Evolutionary conservation across 768 basidiomycete species (phyloP).

Genomic region (Vararia minispora): DNA sequence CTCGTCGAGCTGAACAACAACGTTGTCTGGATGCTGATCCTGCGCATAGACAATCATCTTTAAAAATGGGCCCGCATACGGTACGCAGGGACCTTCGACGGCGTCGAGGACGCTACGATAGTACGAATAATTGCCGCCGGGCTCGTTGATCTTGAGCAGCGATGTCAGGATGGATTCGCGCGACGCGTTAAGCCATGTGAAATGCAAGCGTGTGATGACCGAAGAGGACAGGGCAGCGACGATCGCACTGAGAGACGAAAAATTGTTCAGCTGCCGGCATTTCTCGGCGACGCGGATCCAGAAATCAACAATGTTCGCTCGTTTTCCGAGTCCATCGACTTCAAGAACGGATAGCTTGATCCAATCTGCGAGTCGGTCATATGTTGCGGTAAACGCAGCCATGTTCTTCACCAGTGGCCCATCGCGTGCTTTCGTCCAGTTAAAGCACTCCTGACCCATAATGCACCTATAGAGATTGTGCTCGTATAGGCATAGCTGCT

Average conservation of each 20-base stretch:
- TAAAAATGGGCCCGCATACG: conserved; percentile 54
- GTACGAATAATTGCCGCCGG: conserved; percentile 42
- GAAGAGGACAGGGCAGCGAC: conserved; percentile 50
- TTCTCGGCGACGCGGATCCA: conserved; percentile 79
- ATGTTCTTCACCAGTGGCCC: conserved; percentile 33
- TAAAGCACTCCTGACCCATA: conserved; percentile 62
- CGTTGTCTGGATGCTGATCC: conserved; percentile 35
- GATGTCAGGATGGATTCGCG: conserved; percentile 39
- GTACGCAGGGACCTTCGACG: conserved; percentile 46
- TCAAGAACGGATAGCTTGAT: conserved; percentile 53
- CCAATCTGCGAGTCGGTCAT: conserved; percentile 56
- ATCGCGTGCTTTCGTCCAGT: conserved; percentile 35
- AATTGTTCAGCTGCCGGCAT: conserved; percentile 53
- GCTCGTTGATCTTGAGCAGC: conserved; percentile 46
- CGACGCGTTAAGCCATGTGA: conserved; percentile 58
- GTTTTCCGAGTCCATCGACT: conserved; percentile 36
- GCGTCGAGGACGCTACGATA: conserved; percentile 38
- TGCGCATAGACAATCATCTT: conserved; percentile 46
- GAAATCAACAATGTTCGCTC: conserved; percentile 51
- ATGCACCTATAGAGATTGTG: conserved; percentile 58
- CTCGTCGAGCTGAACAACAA: conserved; percentile 11
- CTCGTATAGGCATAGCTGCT: conserved; percentile 75
- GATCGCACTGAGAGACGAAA: conserved; percentile 57
- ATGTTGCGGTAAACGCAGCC: conserved; percentile 42
- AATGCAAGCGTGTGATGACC: conserved; percentile 41